A percentile compares a stretch with the other conserved stretches of the same genome.
phyloP scores from a whole-genome alignment of 2,329 filamentous ascomycete species.

The Talaromyces sp. region DNA sequence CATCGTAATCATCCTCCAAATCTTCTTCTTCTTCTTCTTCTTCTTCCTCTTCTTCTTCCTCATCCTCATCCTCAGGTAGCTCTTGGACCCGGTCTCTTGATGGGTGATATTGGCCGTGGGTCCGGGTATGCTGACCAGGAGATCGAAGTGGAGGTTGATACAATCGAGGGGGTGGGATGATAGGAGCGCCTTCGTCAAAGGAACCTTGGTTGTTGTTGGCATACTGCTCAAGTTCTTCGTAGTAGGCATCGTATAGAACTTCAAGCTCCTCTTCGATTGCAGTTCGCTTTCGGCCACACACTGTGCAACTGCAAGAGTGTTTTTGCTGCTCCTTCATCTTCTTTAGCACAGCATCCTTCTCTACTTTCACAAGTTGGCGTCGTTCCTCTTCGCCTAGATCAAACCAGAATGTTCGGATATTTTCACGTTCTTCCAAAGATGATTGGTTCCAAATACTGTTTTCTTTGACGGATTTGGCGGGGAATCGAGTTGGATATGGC shows the following conservation, averaged over 20 bases:
- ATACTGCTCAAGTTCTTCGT: constrained; percentile 96
- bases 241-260: constrained; percentile 97
- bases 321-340: constrained; percentile 99
- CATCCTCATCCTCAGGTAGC: constrained; percentile 59
- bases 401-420: constrained; percentile 98
- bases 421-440: constrained; percentile 89
- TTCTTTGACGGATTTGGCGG: constrained; percentile 63
- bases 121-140: constrained; percentile 60
- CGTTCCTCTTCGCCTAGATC: constrained; percentile 91
- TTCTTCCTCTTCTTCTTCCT: constrained; percentile 52
- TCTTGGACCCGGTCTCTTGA: constrained; percentile 71
- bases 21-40: constrained; percentile 59
- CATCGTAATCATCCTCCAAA: constrained; percentile 70
- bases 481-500: constrained; percentile 44
- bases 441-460: constrained; percentile 95
- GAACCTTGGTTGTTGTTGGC: constrained; percentile 76
- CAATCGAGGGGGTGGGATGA: constrained; percentile 69
- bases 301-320: constrained; percentile 96
- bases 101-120: constrained; percentile 63
- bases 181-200: constrained; percentile 64
- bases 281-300: constrained; percentile 92
- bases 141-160: constrained; percentile 59
- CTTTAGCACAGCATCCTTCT: constrained; percentile 94
- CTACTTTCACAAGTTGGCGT: constrained; percentile 93
- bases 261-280: constrained; percentile 98